phyloP scores from a whole-genome alignment of 768 basidiomycete species.

The Auricularia sp. region DNA sequence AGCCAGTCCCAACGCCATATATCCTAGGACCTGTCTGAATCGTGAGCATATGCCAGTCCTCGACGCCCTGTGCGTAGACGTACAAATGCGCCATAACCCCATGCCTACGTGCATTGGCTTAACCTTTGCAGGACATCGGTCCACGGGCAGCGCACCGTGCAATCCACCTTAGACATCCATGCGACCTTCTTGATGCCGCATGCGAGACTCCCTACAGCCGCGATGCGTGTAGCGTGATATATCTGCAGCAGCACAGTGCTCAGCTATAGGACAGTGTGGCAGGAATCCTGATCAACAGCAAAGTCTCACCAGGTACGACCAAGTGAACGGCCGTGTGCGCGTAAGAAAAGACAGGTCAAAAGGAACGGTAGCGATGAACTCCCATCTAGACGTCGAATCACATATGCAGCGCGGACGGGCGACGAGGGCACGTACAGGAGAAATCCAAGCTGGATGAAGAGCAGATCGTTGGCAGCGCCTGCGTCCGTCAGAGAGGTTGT shows the following conservation, averaged over 20 bases:
- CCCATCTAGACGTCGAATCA: neutral
- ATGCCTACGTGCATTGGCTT: too few species aligned
- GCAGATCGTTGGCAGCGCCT: neutral
- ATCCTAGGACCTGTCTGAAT: neutral
- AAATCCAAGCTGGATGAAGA: neutral
- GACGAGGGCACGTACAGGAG: neutral
- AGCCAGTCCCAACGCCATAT: neutral
- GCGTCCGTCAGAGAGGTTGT: too few species aligned
- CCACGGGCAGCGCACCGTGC: neutral
- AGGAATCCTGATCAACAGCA: neutral
- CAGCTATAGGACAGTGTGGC: neutral
- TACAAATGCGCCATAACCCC: too few species aligned
- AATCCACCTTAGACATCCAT: neutral
- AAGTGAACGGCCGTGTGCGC: neutral
- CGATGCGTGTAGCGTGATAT: neutral
- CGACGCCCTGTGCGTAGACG: too few species aligned
- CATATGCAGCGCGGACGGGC: neutral
- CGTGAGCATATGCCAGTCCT: too few species aligned
- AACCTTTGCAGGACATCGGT: too few species aligned
- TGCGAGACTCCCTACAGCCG: neutral
- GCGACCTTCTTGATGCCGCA: neutral
- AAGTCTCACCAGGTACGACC: neutral
- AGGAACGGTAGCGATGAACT: neutral
- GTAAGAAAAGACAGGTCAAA: neutral
- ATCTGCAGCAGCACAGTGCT: neutral